A percentile compares a stretch with the other conserved stretches of the same genome.
Conservation (phyloP, 306 rosid genomes). For the Pueraria montana region DNA sequence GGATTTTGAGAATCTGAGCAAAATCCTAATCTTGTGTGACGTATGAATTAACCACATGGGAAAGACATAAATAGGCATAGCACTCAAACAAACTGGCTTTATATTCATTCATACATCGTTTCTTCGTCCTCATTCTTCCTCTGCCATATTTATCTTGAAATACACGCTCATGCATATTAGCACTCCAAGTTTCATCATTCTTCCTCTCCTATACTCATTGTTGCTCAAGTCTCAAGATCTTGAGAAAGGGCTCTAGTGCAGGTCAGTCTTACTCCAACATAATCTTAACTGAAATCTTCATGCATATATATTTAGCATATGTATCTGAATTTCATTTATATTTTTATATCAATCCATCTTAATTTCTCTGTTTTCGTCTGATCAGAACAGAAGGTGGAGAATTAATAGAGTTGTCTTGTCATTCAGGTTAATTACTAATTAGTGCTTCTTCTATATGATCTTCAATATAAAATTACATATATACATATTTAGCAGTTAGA, state of each 20-base stretch:
- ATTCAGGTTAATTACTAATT: too few species aligned
- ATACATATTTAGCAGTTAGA: not conserved
- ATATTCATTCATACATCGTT: too few species aligned
- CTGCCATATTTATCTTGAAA: not conserved
- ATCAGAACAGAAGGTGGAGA: not conserved
- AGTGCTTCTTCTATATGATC: not conserved
- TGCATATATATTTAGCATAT: not conserved
- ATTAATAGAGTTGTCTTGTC: not conserved
- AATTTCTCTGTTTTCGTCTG: not conserved
- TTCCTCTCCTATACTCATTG: not conserved
- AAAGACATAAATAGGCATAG: not conserved
- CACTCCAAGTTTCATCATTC: not conserved
- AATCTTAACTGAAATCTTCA: not conserved
- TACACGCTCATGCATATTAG: too few species aligned
- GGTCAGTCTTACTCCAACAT: not conserved
- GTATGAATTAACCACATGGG: not conserved
- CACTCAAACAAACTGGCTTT: constrained; percentile 3
- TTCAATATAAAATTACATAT: not conserved
- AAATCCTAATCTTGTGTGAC: not conserved
- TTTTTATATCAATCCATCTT: not conserved
- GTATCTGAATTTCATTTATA: not conserved
- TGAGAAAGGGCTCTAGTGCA: not conserved
- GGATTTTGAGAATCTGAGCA: not conserved
- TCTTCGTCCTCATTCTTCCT: not conserved
- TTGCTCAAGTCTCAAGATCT: not conserved